phyloP scores from a whole-genome alignment of 2,329 filamentous ascomycete genomes.

The Sporothrix schenckii region DNA sequence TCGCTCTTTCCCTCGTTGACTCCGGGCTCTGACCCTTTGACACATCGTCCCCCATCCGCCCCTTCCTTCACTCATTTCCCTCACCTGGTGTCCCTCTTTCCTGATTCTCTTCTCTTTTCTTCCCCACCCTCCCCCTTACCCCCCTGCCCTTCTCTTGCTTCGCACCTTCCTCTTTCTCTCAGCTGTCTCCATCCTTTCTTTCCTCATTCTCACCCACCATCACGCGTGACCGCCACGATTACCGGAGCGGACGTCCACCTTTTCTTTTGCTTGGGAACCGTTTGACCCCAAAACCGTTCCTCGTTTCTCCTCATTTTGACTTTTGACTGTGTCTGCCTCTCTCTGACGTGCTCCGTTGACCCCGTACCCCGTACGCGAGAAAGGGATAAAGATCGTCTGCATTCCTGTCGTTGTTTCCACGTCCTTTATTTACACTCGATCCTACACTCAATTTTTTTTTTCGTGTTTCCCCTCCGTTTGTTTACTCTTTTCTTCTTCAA shows the following conservation, averaged over 20 bases:
- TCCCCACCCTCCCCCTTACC: not conserved
- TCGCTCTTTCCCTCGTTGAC: not conserved
- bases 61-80: not conserved
- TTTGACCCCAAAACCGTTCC: not conserved
- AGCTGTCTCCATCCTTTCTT: not conserved
- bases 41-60: not conserved
- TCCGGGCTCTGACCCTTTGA: not conserved
- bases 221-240: not conserved
- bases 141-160: not conserved
- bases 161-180: slow-evolving; percentile 20
- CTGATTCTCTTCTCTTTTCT: not conserved
- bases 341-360: not conserved
- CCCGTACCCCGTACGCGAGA: not conserved
- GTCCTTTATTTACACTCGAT: not conserved
- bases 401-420: slow-evolving; percentile 7
- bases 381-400: slow-evolving; percentile 23
- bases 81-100: not conserved
- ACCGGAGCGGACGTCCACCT: not conserved
- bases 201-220: not conserved
- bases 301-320: slow-evolving; percentile 1
- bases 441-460: not conserved
- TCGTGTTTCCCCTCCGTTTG: not conserved
- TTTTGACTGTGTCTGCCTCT: slow-evolving; percentile 6
- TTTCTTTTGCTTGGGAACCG: not conserved
- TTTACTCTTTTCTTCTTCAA: not conserved